Evolutionary conservation across 345 rosid genomes (phyloP).

Genomic region (Citrus australasica): DNA sequence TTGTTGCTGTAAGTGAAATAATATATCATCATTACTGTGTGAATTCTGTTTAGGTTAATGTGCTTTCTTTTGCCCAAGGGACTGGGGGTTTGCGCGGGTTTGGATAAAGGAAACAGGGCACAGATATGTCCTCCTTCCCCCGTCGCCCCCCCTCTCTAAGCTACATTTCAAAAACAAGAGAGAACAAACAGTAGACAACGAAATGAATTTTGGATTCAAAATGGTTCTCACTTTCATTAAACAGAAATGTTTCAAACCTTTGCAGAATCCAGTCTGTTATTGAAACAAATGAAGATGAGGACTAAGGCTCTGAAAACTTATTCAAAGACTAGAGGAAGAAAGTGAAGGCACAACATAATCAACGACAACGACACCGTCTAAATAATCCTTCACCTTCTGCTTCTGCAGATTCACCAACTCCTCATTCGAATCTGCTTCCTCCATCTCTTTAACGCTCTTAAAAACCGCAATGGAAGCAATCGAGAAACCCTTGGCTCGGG

Average conservation of each 20-base stretch:
- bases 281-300: background rate
- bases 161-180: too few species aligned
- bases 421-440: constrained; percentile 34
- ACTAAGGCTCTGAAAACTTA: background rate
- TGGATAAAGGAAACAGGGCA: too few species aligned
- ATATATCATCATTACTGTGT: background rate
- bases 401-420: constrained; percentile 40
- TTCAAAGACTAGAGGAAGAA: constrained; percentile 30
- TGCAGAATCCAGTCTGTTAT: background rate
- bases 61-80: background rate
- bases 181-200: background rate
- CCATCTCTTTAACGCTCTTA: constrained; percentile 38
- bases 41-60: background rate
- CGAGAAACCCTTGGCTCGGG: constrained; percentile 65
- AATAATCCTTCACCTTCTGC: constrained; percentile 47
- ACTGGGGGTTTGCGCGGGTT: too few species aligned
- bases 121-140: too few species aligned
- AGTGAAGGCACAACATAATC: constrained; percentile 54
- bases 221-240: background rate
- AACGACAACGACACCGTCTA: constrained; percentile 63
- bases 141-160: too few species aligned
- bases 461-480: constrained; percentile 63
- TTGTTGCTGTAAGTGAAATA: background rate
- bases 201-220: background rate
- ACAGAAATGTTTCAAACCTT: background rate